A percentile compares a stretch with the other conserved stretches of the same genome.
Conservation (phyloP, 257 asterid genomes). For the Linderniella brevidens region DNA sequence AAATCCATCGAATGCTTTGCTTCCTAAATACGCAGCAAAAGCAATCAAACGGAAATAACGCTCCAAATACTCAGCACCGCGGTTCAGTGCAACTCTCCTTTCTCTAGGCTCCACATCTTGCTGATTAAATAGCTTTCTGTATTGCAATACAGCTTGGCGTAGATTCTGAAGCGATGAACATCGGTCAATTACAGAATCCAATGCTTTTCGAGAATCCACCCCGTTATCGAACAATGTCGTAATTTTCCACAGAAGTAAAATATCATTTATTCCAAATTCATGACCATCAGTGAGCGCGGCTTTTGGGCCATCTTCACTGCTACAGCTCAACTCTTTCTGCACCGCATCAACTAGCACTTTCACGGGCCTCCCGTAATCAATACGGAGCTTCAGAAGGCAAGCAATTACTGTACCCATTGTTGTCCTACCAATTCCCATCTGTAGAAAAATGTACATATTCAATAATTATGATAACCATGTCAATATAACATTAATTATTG, state of each 20-base stretch:
- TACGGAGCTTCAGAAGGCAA: slow-evolving; percentile 83
- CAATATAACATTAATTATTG: too few species aligned
- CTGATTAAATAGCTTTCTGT: slow-evolving; percentile 75
- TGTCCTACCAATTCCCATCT: slow-evolving; percentile 99
- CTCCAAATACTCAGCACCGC: slow-evolving; percentile 98
- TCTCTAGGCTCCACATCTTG: slow-evolving; percentile 94
- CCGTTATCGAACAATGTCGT: slow-evolving; percentile 95
- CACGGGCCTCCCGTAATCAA: slow-evolving; percentile 80
- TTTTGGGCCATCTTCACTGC: slow-evolving; percentile 37
- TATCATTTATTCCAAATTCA: slow-evolving; percentile 90
- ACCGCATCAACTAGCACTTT: slow-evolving; percentile 41
- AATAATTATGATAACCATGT: too few species aligned
- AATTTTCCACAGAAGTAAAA: slow-evolving; percentile 74
- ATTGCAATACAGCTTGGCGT: slow-evolving; percentile 94
- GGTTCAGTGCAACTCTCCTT: slow-evolving; percentile 87
- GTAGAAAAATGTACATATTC: slow-evolving; percentile 7
- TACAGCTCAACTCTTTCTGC: slow-evolving; percentile 23
- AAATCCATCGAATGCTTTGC: slow-evolving; percentile 93
- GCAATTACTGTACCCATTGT: slow-evolving; percentile 96
- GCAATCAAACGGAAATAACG: slow-evolving; percentile 95
- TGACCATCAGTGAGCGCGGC: slow-evolving; percentile 25
- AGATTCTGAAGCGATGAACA: slow-evolving; percentile 92
- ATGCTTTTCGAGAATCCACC: slow-evolving; percentile 89
- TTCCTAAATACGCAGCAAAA: slow-evolving; percentile 95
- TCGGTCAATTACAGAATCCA: slow-evolving; percentile 82